Evolutionary conservation across 331 rosid genomes (phyloP).

Genomic region (Saraca asoca): DNA sequence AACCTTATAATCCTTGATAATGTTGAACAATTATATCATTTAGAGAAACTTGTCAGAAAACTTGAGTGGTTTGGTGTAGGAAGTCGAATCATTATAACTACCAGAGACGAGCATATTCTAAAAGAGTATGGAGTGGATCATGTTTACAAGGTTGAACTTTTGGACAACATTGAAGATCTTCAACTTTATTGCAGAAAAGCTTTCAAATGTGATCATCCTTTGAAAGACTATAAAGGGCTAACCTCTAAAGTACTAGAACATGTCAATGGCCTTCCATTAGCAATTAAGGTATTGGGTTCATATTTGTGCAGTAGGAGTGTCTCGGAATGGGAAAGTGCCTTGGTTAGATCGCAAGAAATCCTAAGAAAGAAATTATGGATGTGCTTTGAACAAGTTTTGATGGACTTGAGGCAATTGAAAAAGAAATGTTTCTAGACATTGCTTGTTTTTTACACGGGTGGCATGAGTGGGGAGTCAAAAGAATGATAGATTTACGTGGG

Average conservation of each 20-base stretch:
- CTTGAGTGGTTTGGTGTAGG: slow-evolving; percentile 2
- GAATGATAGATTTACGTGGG: slow-evolving; percentile 2
- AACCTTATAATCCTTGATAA: slow-evolving; percentile 27
- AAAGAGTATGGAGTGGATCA: slow-evolving; percentile 7
- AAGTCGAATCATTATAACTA: slow-evolving; percentile 28
- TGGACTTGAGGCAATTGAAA: neutral
- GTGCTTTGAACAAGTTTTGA: slow-evolving; percentile 28
- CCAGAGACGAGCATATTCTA: slow-evolving; percentile 22
- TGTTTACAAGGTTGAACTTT: slow-evolving; percentile 2
- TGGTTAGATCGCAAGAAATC: slow-evolving; percentile 7
- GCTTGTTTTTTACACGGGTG: neutral
- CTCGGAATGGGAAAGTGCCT: slow-evolving; percentile 26
- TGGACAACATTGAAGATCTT: neutral
- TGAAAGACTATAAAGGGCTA: neutral
- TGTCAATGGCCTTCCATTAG: slow-evolving; percentile 31
- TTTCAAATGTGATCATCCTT: neutral
- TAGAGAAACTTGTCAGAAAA: slow-evolving; percentile 10
- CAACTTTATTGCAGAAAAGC: slow-evolving; percentile 30
- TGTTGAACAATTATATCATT: slow-evolving; percentile 15
- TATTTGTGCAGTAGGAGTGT: neutral
- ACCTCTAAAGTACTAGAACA: neutral
- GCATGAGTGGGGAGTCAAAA: neutral
- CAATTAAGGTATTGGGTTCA: slow-evolving; percentile 21
- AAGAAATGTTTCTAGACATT: slow-evolving; percentile 28
- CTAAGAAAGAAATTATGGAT: slow-evolving; percentile 13